Conservation (phyloP, 176 grass and related monocot species). For the Paspalum vaginatum region DNA sequence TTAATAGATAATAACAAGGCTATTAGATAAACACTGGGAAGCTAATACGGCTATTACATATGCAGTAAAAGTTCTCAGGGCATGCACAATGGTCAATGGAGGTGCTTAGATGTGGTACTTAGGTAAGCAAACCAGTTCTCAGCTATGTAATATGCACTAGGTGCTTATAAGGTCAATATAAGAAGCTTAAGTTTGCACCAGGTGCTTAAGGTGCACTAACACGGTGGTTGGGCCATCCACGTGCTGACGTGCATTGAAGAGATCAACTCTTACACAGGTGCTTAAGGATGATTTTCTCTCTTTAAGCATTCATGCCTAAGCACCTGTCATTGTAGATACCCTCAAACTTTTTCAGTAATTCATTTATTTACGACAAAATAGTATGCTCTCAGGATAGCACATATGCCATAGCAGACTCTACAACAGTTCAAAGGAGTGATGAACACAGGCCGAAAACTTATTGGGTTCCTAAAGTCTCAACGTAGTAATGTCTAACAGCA, state of each 20-base stretch:
- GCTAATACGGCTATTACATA: neutral
- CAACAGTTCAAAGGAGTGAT: neutral
- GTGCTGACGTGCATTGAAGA: neutral
- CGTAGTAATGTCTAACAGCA: neutral
- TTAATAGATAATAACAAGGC: neutral
- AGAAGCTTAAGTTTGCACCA: neutral
- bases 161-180: neutral
- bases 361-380: neutral
- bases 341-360: no score
- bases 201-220: no score
- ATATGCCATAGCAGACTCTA: neutral
- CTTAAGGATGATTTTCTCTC: neutral
- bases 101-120: neutral
- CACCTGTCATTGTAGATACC: neutral
- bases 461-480: neutral
- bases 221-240: no score
- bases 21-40: neutral
- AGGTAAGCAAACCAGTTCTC: neutral
- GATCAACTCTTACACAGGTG: neutral
- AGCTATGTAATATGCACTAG: neutral
- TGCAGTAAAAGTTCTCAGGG: neutral
- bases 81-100: neutral
- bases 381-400: neutral
- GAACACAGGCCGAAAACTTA: conserved; percentile 8
- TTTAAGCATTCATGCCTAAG: neutral